Percentiles rank a stretch among this genome's conserved stretches.
Evolutionary conservation across 179 eudicot genomes (phyloP).

Genomic region (Silene noctiflora): DNA sequence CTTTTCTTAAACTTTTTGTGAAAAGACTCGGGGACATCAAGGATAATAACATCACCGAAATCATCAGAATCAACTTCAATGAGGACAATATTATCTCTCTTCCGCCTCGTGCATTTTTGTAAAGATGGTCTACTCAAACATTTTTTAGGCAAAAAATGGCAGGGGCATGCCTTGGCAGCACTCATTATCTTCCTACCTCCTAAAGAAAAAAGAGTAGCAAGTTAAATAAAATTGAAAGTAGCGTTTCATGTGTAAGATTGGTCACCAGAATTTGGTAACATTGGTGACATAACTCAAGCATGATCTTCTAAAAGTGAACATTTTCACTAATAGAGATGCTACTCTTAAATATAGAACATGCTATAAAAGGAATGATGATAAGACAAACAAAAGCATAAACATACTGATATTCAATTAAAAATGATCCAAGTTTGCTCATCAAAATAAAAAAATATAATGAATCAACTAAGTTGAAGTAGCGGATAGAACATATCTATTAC

Average conservation of each 20-base stretch:
- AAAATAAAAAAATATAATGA: too few relatives aligned
- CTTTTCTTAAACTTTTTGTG: slow-evolving; percentile 39
- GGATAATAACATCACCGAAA: slow-evolving; percentile 43
- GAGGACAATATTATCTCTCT: slow-evolving; percentile 47
- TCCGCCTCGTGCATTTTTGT: slow-evolving; percentile 43
- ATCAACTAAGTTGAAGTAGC: too few relatives aligned
- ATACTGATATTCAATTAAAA: not conserved
- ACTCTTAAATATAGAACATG: not conserved
- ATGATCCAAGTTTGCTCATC: not conserved
- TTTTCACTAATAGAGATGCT: not conserved
- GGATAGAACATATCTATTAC: too few relatives aligned
- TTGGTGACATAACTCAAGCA: slow-evolving; percentile 1
- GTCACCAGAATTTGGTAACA: not conserved
- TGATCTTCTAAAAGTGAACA: not conserved
- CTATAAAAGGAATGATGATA: not conserved
- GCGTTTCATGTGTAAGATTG: not conserved
- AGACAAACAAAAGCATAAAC: not conserved
- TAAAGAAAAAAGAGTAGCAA: slow-evolving; percentile 8
- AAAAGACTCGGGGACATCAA: slow-evolving; percentile 63
- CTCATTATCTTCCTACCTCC: slow-evolving; percentile 39
- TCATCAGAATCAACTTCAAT: slow-evolving; percentile 77
- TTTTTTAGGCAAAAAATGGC: slow-evolving; percentile 38
- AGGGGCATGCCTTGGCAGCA: slow-evolving; percentile 34
- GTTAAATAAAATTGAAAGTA: not conserved
- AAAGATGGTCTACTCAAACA: slow-evolving; percentile 36